These are phyloP conservation scores for Akanthomyces dipterigenus DNA, from an alignment of 2,329 filamentous ascomycete genomes.

Conservation along the genomic window DNA sequence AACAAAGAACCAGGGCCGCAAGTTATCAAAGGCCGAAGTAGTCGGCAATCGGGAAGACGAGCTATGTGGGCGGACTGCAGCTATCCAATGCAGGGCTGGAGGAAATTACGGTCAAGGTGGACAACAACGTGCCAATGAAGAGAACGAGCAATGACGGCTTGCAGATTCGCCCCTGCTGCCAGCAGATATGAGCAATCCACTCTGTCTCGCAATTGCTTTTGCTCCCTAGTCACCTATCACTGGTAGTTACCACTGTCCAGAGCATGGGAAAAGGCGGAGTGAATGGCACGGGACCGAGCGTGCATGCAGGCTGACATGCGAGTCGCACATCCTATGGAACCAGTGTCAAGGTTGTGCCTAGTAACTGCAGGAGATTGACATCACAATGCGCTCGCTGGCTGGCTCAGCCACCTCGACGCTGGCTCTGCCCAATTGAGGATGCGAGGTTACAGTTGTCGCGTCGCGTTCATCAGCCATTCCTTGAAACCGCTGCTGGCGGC, in stretches of 20 bases:
- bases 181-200: not conserved
- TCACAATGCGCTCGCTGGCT: slow-evolving; percentile 8
- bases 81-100: not conserved
- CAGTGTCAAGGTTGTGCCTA: not conserved
- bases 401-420: not conserved
- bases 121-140: not conserved
- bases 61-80: not conserved
- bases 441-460: not conserved
- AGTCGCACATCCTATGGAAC: slow-evolving; percentile 5
- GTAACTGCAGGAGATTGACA: not conserved
- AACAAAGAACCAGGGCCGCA: not conserved
- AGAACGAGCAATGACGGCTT: not conserved
- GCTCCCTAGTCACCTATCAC: not conserved
- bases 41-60: slow-evolving; percentile 5
- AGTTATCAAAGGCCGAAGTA: not conserved
- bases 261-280: not conserved
- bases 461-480: not conserved
- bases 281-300: slow-evolving; percentile 4
- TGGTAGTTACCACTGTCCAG: too few relatives aligned
- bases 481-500: not conserved
- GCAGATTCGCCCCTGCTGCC: not conserved
- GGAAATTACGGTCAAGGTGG: slow-evolving; percentile 3
- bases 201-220: not conserved
- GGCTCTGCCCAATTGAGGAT: not conserved
- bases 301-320: slow-evolving; percentile 4